Percentiles rank a stretch among this genome's conserved stretches.
phyloP scores from a whole-genome alignment of 768 basidiomycete genomes.

The Artomyces pyxidatus region DNA sequence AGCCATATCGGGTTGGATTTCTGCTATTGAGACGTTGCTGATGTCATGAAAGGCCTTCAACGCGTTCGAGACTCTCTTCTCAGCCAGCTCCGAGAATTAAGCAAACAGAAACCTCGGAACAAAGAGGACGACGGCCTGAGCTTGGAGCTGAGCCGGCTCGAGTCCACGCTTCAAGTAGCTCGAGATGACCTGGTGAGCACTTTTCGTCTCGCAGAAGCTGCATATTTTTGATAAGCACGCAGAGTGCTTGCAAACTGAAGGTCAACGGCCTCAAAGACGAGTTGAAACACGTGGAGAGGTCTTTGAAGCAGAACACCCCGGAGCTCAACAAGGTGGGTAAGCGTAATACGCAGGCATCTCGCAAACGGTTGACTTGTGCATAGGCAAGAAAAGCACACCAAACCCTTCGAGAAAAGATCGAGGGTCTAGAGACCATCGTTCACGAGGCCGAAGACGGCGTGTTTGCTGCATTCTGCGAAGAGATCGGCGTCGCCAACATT shows the following conservation, averaged over 20 bases:
- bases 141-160: slow-evolving; percentile 69
- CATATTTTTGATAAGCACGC: neutral
- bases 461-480: slow-evolving; percentile 69
- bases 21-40: too few relatives aligned
- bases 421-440: slow-evolving; percentile 46
- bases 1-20: too few relatives aligned
- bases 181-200: slow-evolving; percentile 73
- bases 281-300: slow-evolving; percentile 69
- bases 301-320: slow-evolving; percentile 56
- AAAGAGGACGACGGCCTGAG: slow-evolving; percentile 78
- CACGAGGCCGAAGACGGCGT: slow-evolving; percentile 74
- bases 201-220: neutral
- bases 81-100: slow-evolving; percentile 74
- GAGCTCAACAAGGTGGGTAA: slow-evolving; percentile 62
- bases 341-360: neutral
- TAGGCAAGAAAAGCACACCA: slow-evolving; percentile 50
- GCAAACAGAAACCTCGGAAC: slow-evolving; percentile 72
- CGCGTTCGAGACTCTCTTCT: slow-evolving; percentile 66
- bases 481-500: slow-evolving; percentile 74
- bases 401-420: slow-evolving; percentile 46
- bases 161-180: slow-evolving; percentile 65
- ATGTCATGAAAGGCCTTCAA: slow-evolving; percentile 31
- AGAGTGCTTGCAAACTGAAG: slow-evolving; percentile 73
- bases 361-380: neutral
- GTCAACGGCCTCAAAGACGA: slow-evolving; percentile 78